Base-by-base conservation (phyloP, 1,139 yeast genomes). In the Zhuliangozyma blackwelliae region DNA sequence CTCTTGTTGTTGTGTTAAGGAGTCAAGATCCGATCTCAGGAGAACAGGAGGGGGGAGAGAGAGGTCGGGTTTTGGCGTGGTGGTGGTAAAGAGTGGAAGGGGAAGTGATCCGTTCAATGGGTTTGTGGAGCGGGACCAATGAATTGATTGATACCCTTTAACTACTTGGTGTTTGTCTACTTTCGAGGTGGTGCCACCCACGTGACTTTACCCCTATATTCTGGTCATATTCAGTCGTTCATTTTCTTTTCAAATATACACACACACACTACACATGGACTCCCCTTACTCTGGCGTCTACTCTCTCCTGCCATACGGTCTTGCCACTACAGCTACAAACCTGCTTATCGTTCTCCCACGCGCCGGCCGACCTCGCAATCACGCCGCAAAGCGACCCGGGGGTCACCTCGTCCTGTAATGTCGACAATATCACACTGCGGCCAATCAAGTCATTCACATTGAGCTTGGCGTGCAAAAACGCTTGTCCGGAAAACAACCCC, bases 261-360 rank as follows among this genome's bases (percentile, higher is more conserved):
- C n/a, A 16, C 16, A 16, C 3, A 16, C 16, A 7, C 29, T 47
- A 54, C 23, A 47, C 50, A 8, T 51, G 41, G 6, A 79, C 60
- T 6, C 89, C 89, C 46, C 72, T 75, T 9, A 57, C 50, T 29
- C 72, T 57, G 4, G 95, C 95, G 51, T 87, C 96, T 33, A 67
- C 63, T 40, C 97, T 72, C 57, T 92, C 98, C 57, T 92, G 89
- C 98, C 98, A 92, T 22, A 90, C 79, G 1, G 96, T 87, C 67
- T 89, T 88, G 9, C 98, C 98, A 22, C 94, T 80, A 57, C 98
- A 92, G 31, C 94, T 82, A 61, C 98, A 92, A 1, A 92, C 95
- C 46, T 82, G 80, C 61, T 92, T 92, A 52, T 84, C 86, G 60
- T 92, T 92, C 54, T 92, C 96, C 97, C 97, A 92, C 12, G 81